Evolutionary conservation across 225 moss, liverwort and hornwort genomes (phyloP).

Genomic region (Pseudoscleropodium purum): DNA sequence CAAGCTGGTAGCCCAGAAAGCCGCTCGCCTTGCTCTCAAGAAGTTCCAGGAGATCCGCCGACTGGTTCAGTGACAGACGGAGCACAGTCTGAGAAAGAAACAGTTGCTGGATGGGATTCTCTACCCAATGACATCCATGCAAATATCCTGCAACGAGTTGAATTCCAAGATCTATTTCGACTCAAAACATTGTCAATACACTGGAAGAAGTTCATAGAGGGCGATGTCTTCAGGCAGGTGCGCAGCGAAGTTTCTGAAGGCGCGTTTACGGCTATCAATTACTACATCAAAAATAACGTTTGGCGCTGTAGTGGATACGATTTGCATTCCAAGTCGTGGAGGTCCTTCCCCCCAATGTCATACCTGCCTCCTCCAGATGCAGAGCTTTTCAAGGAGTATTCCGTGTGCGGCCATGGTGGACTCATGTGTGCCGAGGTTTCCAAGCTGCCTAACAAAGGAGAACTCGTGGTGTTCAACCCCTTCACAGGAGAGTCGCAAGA

Average conservation of each 20-base stretch:
- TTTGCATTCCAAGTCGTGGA: neutral
- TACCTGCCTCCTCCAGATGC: neutral
- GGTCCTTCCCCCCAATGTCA: neutral
- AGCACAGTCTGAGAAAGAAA: neutral
- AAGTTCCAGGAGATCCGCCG: neutral
- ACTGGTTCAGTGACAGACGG: neutral
- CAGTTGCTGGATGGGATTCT: neutral
- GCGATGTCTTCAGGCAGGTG: neutral
- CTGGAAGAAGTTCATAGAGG: neutral
- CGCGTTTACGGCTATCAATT: neutral
- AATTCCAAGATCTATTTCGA: neutral
- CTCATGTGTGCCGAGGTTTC: slow-evolving; percentile 21
- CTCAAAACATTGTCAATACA: neutral
- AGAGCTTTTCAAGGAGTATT: neutral
- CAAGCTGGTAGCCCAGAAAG: too few species aligned
- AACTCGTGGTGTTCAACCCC: slow-evolving; percentile 8
- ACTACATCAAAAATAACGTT: neutral
- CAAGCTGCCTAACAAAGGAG: neutral
- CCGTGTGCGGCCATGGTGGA: neutral
- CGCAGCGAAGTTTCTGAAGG: neutral
- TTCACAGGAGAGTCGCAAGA: neutral
- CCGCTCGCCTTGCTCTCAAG: neutral
- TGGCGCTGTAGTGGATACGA: neutral
- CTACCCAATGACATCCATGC: neutral
- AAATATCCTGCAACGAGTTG: neutral